These are phyloP conservation scores for Hemerocallis citrina DNA, from an alignment of 106 monocot species.

Conservation along the genomic window DNA sequence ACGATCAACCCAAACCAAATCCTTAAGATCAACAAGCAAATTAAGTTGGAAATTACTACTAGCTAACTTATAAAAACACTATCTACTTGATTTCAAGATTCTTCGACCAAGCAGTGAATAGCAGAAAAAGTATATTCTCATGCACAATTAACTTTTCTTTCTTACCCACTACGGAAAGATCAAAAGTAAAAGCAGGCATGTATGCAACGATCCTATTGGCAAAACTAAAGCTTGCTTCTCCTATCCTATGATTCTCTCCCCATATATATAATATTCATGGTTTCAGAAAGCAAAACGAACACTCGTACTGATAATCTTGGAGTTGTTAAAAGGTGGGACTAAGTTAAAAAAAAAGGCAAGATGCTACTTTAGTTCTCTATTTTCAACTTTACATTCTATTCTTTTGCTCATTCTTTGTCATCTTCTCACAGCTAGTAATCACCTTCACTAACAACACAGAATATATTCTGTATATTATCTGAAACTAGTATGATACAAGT, in stretches of 20 bases:
- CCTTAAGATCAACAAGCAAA: too few species aligned
- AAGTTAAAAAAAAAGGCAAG: not conserved
- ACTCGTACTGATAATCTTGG: not conserved
- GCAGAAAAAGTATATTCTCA: too few species aligned
- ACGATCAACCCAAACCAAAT: too few species aligned
- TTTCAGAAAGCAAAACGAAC: not conserved
- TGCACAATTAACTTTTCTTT: too few species aligned
- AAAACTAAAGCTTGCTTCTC: not conserved
- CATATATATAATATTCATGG: not conserved
- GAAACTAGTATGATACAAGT: constrained; percentile 1
- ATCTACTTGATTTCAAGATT: too few species aligned
- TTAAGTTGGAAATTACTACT: too few species aligned
- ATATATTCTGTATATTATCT: too few species aligned
- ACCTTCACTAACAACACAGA: too few species aligned
- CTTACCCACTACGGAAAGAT: not conserved
- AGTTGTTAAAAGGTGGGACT: not conserved
- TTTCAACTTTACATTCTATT: not conserved
- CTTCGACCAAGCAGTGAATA: too few species aligned
- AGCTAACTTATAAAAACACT: too few species aligned
- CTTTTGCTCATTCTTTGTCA: not conserved
- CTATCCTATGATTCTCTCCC: not conserved
- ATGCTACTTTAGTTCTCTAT: not conserved
- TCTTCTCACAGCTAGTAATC: not conserved
- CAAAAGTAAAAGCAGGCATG: not conserved
- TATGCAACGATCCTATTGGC: not conserved